Conservation (phyloP, 306 rosid species). For the Cucumis sativus region DNA sequence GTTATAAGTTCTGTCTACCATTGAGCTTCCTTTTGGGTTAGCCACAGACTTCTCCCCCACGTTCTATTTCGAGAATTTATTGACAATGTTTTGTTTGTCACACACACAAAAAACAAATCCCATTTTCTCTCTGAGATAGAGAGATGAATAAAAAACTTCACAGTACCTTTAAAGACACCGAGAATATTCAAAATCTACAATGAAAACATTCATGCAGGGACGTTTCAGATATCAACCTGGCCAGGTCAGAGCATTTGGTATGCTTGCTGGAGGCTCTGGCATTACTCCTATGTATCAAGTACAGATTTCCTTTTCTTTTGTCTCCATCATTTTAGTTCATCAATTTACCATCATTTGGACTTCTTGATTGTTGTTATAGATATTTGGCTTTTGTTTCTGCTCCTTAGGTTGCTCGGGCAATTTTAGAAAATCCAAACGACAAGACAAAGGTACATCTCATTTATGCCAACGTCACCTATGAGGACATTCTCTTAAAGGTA, state of each 20-base stretch:
- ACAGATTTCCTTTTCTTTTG: constrained; percentile 13
- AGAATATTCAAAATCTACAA: not conserved
- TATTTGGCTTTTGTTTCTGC: constrained; percentile 4
- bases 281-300: constrained; percentile 99
- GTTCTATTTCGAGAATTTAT: not conserved
- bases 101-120: not conserved
- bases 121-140: not conserved
- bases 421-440: constrained; percentile 82
- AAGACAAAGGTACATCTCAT: constrained; percentile 84
- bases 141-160: not conserved
- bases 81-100: not conserved
- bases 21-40: not conserved
- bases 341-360: not conserved
- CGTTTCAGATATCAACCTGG: constrained; percentile 89
- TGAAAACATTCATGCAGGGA: constrained; percentile 37
- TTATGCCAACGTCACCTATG: constrained; percentile 78
- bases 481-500: constrained; percentile 93
- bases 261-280: constrained; percentile 99
- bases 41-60: not conserved
- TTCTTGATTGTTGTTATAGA: not conserved
- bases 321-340: not conserved
- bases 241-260: constrained; percentile 88
- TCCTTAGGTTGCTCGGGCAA: constrained; percentile 80
- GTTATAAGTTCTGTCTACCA: not conserved
- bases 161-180: not conserved